A percentile compares a stretch with the other conserved stretches of the same genome.
Conservation (phyloP, 2,329 filamentous ascomycete species). For the Sphaerulina populicola region DNA sequence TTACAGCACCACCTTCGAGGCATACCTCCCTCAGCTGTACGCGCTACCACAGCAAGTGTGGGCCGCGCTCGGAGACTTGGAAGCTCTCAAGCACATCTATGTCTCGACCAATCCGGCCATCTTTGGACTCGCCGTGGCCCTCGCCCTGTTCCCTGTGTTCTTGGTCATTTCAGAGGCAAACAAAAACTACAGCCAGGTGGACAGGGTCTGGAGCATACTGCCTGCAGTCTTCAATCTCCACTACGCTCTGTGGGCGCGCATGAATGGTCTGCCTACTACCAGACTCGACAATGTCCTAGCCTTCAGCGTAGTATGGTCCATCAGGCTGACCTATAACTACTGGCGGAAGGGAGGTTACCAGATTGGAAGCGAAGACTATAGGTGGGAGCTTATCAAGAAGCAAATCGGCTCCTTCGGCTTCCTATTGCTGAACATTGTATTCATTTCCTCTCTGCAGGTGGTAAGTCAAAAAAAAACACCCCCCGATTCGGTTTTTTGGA, state of each 20-base stretch:
- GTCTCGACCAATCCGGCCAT: slow-evolving; percentile 73
- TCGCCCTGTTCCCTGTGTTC: slow-evolving; percentile 64
- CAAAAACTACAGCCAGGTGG: slow-evolving; percentile 93
- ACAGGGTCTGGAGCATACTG: slow-evolving; percentile 83
- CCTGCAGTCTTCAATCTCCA: slow-evolving; percentile 81
- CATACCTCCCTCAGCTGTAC: slow-evolving; percentile 61
- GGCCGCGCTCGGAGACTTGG: slow-evolving; percentile 51
- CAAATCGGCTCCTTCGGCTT: slow-evolving; percentile 58
- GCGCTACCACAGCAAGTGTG: slow-evolving; percentile 40
- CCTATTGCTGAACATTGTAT: slow-evolving; percentile 78
- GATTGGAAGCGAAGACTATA: slow-evolving; percentile 86
- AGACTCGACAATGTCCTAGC: slow-evolving; percentile 64
- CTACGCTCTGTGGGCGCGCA: slow-evolving; percentile 71
- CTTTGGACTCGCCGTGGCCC: slow-evolving; percentile 60
- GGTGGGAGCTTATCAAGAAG: slow-evolving; percentile 71
- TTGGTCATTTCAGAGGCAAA: slow-evolving; percentile 75
- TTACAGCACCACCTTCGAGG: slow-evolving; percentile 64
- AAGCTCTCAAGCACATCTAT: slow-evolving; percentile 64
- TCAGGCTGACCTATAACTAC: slow-evolving; percentile 84
- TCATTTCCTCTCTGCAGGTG: slow-evolving; percentile 73
- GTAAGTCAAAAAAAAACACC: slow-evolving; percentile 32
- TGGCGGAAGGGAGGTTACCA: slow-evolving; percentile 89
- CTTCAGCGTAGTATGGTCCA: slow-evolving; percentile 61
- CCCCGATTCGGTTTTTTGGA: background rate
- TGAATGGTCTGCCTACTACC: slow-evolving; percentile 61